These are phyloP conservation scores for Lentinula novae-zelandiae DNA, from an alignment of 1,284 basidiomycete genomes.

Conservation along the genomic window DNA sequence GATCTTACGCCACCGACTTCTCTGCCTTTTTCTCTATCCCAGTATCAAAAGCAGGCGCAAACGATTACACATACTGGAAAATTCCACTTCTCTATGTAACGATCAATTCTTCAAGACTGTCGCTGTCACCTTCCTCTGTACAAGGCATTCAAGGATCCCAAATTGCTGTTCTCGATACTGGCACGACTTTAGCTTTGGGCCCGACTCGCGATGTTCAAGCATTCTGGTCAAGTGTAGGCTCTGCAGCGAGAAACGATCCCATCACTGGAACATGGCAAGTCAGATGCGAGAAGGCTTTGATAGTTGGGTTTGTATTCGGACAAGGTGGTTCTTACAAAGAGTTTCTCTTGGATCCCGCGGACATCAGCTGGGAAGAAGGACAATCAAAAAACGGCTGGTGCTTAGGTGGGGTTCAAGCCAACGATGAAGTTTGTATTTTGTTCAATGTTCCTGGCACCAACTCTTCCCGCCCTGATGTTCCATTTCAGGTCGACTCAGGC, in stretches of 20 bases:
- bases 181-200: conserved; percentile 55
- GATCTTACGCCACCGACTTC: conserved; percentile 31
- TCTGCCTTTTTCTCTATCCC: conserved; percentile 35
- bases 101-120: conserved; percentile 36
- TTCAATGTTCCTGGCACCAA: neutral
- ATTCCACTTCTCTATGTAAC: conserved; percentile 43
- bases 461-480: neutral
- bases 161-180: conserved; percentile 55
- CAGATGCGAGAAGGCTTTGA: conserved; percentile 43
- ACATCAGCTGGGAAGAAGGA: conserved; percentile 46
- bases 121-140: conserved; percentile 45
- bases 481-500: conserved; percentile 46
- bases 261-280: conserved; percentile 46
- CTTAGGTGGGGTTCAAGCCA: conserved; percentile 28
- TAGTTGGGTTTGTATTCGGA: conserved; percentile 46
- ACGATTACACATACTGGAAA: conserved; percentile 56
- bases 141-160: conserved; percentile 31
- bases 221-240: conserved; percentile 47
- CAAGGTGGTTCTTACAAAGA: conserved; percentile 31
- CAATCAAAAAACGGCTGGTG: too few relatives aligned
- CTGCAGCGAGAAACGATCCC: conserved; percentile 33
- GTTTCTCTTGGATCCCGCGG: conserved; percentile 48
- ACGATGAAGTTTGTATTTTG: conserved; percentile 37
- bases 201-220: conserved; percentile 46
- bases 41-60: conserved; percentile 36